Percentiles rank a stretch among this genome's conserved stretches.
phyloP scores from a whole-genome alignment of 768 basidiomycete genomes.

The Trametes gibbosa region DNA sequence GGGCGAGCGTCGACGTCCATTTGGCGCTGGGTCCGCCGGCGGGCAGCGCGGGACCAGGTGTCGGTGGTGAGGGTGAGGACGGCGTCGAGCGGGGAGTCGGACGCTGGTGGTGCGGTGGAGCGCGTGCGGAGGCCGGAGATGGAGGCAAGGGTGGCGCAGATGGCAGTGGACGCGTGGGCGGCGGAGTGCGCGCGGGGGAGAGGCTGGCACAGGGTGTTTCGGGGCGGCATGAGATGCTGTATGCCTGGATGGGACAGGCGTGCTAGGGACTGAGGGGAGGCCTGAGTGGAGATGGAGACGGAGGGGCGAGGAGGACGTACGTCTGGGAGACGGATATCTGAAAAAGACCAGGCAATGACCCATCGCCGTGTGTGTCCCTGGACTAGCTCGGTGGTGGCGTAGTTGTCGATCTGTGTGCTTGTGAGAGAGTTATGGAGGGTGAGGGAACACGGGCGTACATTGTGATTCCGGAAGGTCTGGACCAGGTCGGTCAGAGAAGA shows the following conservation, averaged over 20 bases:
- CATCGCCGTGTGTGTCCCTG: conserved; percentile 92
- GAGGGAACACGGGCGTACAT: conserved; percentile 33
- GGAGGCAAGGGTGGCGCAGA: conserved; percentile 33
- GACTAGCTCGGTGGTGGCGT: conserved; percentile 77
- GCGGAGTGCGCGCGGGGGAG: conserved; percentile 16
- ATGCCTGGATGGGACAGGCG: conserved; percentile 42
- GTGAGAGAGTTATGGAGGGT: not conserved
- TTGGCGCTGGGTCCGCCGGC: conserved; percentile 41
- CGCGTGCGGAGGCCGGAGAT: conserved; percentile 30
- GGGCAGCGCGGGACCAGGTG: conserved; percentile 70
- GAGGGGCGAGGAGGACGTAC: conserved; percentile 43
- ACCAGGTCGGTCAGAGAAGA: conserved; percentile 69
- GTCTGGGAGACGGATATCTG: conserved; percentile 64
- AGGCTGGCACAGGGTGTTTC: conserved; percentile 52
- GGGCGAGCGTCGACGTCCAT: not conserved
- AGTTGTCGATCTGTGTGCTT: conserved; percentile 70
- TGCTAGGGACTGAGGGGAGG: conserved; percentile 30
- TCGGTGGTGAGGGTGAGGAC: conserved; percentile 30
- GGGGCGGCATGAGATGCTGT: conserved; percentile 52
- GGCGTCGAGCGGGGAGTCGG: not conserved
- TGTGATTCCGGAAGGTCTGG: conserved; percentile 43
- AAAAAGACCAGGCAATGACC: conserved; percentile 87
- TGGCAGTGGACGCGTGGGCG: conserved; percentile 12
- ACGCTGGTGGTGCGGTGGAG: not conserved
- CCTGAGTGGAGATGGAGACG: not conserved